Evolutionary conservation across 1,139 yeast genomes (phyloP), one percentile per base, ranked within the genome.

Genomic region (Geotrichum carabidarum): DNA sequence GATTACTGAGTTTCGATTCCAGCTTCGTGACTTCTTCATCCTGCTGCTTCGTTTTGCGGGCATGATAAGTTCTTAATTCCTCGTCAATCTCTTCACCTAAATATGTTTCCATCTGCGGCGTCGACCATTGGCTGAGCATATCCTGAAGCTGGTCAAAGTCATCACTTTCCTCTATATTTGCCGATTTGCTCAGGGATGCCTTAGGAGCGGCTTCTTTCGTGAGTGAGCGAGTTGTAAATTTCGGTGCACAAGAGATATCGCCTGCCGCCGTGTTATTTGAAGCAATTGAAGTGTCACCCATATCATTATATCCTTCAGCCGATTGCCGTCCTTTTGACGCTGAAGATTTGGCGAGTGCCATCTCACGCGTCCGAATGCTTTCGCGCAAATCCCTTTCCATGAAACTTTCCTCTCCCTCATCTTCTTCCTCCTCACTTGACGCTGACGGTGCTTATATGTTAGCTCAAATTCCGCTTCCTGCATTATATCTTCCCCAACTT

Each of bases 21-120:
- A 53, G 12, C 9, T 31, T 44, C 8, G 15, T 40, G 6, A 53
- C 9, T n/a, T 53, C 56, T 30, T 36, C 50, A 18, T 48, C 56
- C 35, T 48, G 53, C 36, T 44, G 43, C 30, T 32, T 35, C 30
- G 27, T 38, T 45, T 45, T 53, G 11, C 37, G 40, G 2, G 42
- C 36, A 7, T 47, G 44, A 47, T 47, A 47, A 6, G 50, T 30
- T 18, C 31, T 9, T 1, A 47, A 37, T 2, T 47, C 50, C 11
- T 45, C 15, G n/a, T 37, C 44, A 36, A 36, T 18, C 14, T 27
- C 46, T 15, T 47, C 50, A 14, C 50, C 50, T 1, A 47, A 15
- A 18, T 47, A 47, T 8, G 44, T 18, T 9, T 30, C 36, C 50
- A 47, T 47, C 27, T 47, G 44, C 27, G 50, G 50, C 17, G 44